phyloP scores from a whole-genome alignment of 495 filamentous ascomycete species.

The Daldinia decipiens region DNA sequence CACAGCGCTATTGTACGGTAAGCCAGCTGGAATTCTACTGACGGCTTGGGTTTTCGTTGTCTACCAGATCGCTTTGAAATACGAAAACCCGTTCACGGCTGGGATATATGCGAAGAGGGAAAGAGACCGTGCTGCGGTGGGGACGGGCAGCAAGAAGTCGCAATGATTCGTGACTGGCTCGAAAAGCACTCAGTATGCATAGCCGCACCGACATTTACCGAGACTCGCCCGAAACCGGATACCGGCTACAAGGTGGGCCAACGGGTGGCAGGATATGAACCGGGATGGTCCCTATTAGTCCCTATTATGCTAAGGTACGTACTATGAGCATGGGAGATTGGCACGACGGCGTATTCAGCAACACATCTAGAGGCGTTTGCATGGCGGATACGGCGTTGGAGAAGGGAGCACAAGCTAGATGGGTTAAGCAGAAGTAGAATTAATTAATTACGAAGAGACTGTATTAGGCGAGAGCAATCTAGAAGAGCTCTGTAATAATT shows the following conservation, averaged over 20 bases:
- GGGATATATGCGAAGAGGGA: conserved; percentile 95
- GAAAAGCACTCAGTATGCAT: conserved; percentile 13
- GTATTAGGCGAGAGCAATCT: not conserved
- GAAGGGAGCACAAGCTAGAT: not conserved
- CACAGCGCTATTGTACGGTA: conserved; percentile 86
- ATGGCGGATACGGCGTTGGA: conserved; percentile 5
- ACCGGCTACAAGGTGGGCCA: conserved; percentile 6
- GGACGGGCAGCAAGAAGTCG: conserved; percentile 56
- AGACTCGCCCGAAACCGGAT: conserved; percentile 30
- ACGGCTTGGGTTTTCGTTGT: conserved; percentile 77
- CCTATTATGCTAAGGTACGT: not conserved
- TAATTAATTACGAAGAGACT: not conserved
- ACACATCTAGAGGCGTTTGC: conserved; percentile 5
- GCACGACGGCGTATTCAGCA: not conserved
- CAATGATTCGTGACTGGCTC: conserved; percentile 45
- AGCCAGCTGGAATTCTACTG: conserved; percentile 85
- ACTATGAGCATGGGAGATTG: not conserved
- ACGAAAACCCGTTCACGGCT: conserved; percentile 97
- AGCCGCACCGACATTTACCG: conserved; percentile 17
- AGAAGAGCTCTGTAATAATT: not conserved
- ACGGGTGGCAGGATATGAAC: conserved; percentile 5
- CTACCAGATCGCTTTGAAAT: conserved; percentile 85
- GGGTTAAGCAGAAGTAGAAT: not conserved
- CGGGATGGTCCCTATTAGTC: not conserved
- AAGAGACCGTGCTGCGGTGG: conserved; percentile 55